Evolutionary conservation across 495 filamentous ascomycete species (phyloP), one percentile per base, ranked within the genome.

Genomic region (Parathielavia appendiculata): DNA sequence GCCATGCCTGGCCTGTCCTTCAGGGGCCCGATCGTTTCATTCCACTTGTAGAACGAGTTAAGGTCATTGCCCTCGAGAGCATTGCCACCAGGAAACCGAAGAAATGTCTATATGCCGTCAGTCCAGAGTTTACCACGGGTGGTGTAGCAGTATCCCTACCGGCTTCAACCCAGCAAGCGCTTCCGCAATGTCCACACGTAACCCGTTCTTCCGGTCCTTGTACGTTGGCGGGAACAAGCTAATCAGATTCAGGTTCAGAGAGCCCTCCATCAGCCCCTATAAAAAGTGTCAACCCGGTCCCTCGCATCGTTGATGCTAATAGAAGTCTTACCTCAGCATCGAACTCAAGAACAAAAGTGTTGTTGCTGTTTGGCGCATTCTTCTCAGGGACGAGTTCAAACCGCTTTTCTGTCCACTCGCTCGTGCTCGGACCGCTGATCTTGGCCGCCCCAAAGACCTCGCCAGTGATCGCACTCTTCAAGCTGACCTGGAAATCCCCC

Each of bases 171-270:
- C 75, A 2, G 73, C 76, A 5, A 88, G 66, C n/a, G 79, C 72
- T 39, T 81, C 74, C 5, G 78, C 81, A n/a, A 89, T 14, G 66
- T 87, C 84, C 6, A 75, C 67, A 12, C 84, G 71, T 59, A 88
- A 60, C 0, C 86, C 86, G 63, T 90, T 89, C 9, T 73, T 62
- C 30, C 84, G 71, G 30, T 72, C 17, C 51, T 84, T 85, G 61
- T 77, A 88, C 8, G 85, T 89, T 6, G 84, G 84, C 5, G 84
- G 85, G 67, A 88, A 90, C 23, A 90, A 60, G 39, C 81, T 81
- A 57, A 88, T 80, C 36, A 87, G 66, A 47, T 83, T 80, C 10
- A 46, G 23, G 44, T 46, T 19, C 44, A 46, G 13, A 19, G 44
- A 46, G 13, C 44, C 19, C 13, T 46, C 9, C 13, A 23, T 46